A percentile compares a stretch with the other conserved stretches of the same genome.
Evolutionary conservation across 1,284 basidiomycete genomes (phyloP).

Genomic region (Clitocybe nebularis): DNA sequence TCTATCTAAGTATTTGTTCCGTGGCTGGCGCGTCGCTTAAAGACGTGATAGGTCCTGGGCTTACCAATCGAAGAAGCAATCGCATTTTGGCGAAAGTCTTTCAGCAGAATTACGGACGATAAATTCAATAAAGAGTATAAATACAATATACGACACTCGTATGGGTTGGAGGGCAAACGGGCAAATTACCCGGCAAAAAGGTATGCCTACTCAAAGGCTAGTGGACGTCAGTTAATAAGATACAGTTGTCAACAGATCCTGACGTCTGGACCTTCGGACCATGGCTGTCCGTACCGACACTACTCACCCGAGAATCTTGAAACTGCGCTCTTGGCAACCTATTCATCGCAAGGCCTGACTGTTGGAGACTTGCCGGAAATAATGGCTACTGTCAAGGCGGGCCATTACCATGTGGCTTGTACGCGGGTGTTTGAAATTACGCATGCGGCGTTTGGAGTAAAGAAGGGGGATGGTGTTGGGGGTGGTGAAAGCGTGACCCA

Average conservation of each 20-base stretch:
- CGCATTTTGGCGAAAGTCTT: conserved; percentile 90
- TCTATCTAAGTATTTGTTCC: conserved; percentile 2
- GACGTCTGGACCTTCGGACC: conserved; percentile 68
- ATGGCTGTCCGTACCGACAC: conserved; percentile 96
- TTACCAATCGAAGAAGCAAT: conserved; percentile 94
- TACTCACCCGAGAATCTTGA: conserved; percentile 85
- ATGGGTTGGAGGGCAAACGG: conserved; percentile 91
- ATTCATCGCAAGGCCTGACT: conserved; percentile 63
- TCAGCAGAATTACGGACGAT: conserved; percentile 80
- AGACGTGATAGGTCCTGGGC: conserved; percentile 70
- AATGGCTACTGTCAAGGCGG: conserved; percentile 74
- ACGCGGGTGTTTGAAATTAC: conserved; percentile 97
- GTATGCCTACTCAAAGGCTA: conserved; percentile 34
- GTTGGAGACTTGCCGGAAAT: conserved; percentile 82
- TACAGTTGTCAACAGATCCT: conserved; percentile 91
- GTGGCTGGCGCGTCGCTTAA: background rate
- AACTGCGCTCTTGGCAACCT: conserved; percentile 71
- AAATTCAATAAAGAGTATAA: conserved; percentile 98
- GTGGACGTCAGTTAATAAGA: conserved; percentile 12
- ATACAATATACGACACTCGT: conserved; percentile 97
- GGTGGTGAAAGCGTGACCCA: conserved; percentile 89
- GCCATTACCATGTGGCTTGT: conserved; percentile 95
- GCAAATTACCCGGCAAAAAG: conserved; percentile 93
- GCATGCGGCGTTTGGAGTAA: conserved; percentile 70
- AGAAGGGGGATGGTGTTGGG: conserved; percentile 88